Evolutionary conservation across 1,284 basidiomycete species (phyloP).

Genomic region (Inonotus obliquus): DNA sequence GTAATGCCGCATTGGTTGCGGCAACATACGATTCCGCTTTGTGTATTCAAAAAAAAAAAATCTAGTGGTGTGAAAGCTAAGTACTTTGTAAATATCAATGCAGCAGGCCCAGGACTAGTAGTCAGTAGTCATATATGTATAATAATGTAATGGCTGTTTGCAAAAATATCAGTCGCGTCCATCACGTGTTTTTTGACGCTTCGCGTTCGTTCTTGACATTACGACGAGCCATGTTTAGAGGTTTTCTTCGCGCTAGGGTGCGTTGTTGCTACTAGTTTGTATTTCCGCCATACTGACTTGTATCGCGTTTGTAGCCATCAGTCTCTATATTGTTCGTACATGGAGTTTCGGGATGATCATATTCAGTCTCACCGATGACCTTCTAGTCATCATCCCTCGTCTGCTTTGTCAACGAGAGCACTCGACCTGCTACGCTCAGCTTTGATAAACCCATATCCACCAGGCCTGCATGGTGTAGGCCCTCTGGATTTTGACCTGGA

Average conservation of each 20-base stretch:
- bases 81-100: no score
- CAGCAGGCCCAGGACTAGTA: no score
- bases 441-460: constrained; percentile 55
- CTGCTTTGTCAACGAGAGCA: constrained; percentile 57
- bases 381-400: constrained; percentile 58
- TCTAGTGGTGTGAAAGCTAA: no score
- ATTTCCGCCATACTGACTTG: background rate
- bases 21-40: no score
- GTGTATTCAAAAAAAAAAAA: no score
- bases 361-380: background rate
- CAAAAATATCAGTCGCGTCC: no score
- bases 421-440: constrained; percentile 54
- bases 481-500: constrained; percentile 68
- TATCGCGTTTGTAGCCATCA: background rate
- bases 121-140: no score
- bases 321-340: constrained; percentile 18
- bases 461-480: constrained; percentile 35
- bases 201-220: background rate
- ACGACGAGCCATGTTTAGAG: constrained; percentile 10
- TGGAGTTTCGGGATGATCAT: background rate
- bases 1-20: no score
- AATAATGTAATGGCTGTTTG: no score
- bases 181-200: no score
- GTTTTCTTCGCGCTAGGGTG: constrained; percentile 17
- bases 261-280: background rate